A percentile compares a stretch with the other conserved stretches of the same genome.
phyloP scores from a whole-genome alignment of 768 basidiomycete species.

The Phlebiopsis gigantea region DNA sequence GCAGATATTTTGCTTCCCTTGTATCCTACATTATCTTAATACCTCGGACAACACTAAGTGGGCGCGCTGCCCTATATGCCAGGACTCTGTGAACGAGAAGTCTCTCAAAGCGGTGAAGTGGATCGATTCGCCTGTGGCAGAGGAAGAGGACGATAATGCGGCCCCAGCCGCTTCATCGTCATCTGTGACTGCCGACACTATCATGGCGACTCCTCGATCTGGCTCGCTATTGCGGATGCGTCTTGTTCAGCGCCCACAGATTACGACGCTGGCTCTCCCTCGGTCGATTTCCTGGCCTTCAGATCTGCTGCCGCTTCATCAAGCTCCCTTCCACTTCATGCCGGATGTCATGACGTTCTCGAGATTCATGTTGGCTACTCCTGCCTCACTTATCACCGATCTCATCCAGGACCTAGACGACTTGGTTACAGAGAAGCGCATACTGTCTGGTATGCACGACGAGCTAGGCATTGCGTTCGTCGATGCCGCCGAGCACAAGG shows the following conservation, averaged over 20 bases:
- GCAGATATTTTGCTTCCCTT: constrained; percentile 92
- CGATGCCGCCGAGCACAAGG: constrained; percentile 68
- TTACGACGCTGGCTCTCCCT: constrained; percentile 92
- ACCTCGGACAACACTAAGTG: constrained; percentile 79
- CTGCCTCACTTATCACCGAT: constrained; percentile 72
- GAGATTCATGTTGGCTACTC: constrained; percentile 96
- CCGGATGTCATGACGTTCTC: constrained; percentile 85
- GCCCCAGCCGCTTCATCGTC: constrained; percentile 41
- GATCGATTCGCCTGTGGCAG: constrained; percentile 50
- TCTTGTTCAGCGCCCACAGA: constrained; percentile 87
- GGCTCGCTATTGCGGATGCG: constrained; percentile 76
- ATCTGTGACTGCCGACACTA: constrained; percentile 34
- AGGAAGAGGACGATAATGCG: constrained; percentile 31
- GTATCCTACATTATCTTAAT: constrained; percentile 86
- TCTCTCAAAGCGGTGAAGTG: constrained; percentile 94
- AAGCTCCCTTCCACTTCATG: constrained; percentile 93
- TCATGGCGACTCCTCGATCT: constrained; percentile 37
- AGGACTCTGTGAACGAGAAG: constrained; percentile 84
- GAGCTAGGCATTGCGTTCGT: constrained; percentile 76
- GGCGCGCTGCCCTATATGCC: constrained; percentile 94
- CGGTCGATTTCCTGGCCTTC: constrained; percentile 92
- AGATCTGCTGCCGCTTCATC: constrained; percentile 83
- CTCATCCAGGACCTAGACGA: constrained; percentile 70
- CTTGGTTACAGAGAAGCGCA: constrained; percentile 63
- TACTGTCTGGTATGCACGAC: constrained; percentile 64